phyloP scores from a whole-genome alignment of 345 rosid genomes.

The Noccaea bulbosa region DNA sequence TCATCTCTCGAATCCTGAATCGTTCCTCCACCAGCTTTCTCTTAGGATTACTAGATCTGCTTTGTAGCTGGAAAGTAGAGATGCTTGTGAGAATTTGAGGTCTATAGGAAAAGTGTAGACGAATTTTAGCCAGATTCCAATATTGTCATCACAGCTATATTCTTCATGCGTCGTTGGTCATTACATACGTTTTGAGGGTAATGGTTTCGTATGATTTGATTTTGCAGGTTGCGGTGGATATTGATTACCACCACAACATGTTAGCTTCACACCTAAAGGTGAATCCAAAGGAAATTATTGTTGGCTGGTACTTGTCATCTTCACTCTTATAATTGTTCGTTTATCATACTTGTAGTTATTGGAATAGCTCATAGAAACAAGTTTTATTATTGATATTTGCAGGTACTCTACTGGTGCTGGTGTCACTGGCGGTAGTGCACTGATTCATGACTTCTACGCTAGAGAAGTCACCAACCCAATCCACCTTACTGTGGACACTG shows the following conservation, averaged over 20 bases:
- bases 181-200: no score
- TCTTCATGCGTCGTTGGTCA: no score
- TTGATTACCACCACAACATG: constrained; percentile 96
- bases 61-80: constrained; percentile 15
- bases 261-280: constrained; percentile 85
- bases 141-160: background rate
- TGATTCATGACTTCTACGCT: constrained; percentile 94
- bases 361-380: background rate
- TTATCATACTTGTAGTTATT: background rate
- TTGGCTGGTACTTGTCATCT: constrained; percentile 77
- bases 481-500: constrained; percentile 88
- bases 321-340: background rate
- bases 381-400: constrained; percentile 7
- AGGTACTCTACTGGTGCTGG: constrained; percentile 98
- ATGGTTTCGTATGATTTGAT: constrained; percentile 17
- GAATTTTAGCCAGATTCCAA: constrained; percentile 1
- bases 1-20: background rate
- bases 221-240: constrained; percentile 93
- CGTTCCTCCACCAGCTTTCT: background rate
- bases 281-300: constrained; percentile 92
- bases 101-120: constrained; percentile 1
- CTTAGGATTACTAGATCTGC: constrained; percentile 22
- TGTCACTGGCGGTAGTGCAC: constrained; percentile 85
- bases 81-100: constrained; percentile 12
- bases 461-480: constrained; percentile 86